Base-by-base conservation (phyloP, 345 rosid species). In the Durio zibethinus region DNA sequence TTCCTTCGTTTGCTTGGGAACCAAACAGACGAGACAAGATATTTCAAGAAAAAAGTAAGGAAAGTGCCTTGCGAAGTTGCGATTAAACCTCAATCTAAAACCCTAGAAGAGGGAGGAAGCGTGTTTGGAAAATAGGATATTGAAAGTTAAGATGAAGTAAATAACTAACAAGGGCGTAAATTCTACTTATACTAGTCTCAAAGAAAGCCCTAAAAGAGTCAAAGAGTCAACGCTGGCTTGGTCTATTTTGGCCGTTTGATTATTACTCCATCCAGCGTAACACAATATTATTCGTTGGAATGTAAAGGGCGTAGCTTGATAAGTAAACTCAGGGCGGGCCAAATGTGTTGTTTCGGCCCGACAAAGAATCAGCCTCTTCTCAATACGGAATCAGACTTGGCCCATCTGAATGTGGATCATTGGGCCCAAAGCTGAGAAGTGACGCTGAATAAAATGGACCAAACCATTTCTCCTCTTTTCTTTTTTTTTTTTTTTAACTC, bases 191-290 rank as follows among this genome's bases (percentile, higher is more conserved):
- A n/a, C n/a, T n/a, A 23, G 1, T 29, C 20, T 18, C 31, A 40
- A 66, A 7, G 42, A 36, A 73, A 73, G 11, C 16, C 66, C 76
- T 23, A 9, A 50, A 25, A n/a, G 56, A 20, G 29, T 35, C 1
- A 6, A 6, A 38, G 23, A 61, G 33, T 54, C 4, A 65, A 57
- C 57, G 12, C 62, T 60, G 40, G 38, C 61, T 1, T 14, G 47
- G 65, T 59, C 16, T 1, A 18, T 42, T 36, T 7, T 3, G 21
- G 47, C 74, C 80, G 78, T 66, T 52, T 8, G 83, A 77, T 77
- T 15, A 10, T 18, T 8, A 5, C 20, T 0, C 29, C 53, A 8
- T 50, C 27, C 20, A 2, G 27, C 65, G 62, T 48, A 78, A 54
- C 64, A 10, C 64, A 38, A n/a, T 50, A 6, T 31, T 0, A 35